Evolutionary conservation across 352 stramenopile genomes (phyloP), one percentile per base, ranked within the genome.

Genomic region (Globisporangium paddicum): DNA sequence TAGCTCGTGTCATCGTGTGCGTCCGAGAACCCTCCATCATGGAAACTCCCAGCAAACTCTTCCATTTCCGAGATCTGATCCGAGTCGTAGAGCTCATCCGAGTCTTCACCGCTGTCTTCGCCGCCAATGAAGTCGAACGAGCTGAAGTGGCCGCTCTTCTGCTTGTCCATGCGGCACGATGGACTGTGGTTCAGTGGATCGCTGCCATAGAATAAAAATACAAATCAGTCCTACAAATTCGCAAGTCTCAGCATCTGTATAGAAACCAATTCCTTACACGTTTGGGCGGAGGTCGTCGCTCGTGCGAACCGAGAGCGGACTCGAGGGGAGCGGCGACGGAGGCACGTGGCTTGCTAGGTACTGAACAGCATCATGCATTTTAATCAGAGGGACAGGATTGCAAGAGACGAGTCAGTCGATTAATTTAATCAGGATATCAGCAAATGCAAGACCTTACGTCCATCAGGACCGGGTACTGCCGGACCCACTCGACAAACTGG

Each of bases 81-180:
- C 5, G 80, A 92, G 47, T 90, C 82, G 60, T 92, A 90, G 0
- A 82, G 51, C 10, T 84, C 81, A 54, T 90, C 81, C 18, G 81
- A 91, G 49, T 87, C 77, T 38, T 94, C 82, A 0, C 85, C 81
- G 49, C 85, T 94, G 55, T 94, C 80, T 74, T 90, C 84, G 7
- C 85, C 85, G 5, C 82, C 82, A 38, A 94, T 77, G 34, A 92
- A 93, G 49, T 92, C 85, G 40, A 93, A 94, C n/a, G 79, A 89
- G 21, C 71, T 77, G 47, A 85, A 79, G 10, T 69, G 59, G 4
- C 37, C 54, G 7, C 52, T 40, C 23, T 77, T 79, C 9, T 64
- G 71, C 26, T 76, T 64, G 19, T 79, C 75, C 34, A 74, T 66
- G 18, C 75, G 75, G 35, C 67, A 89, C 14, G 82, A 90, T 2